These are phyloP conservation scores for Phytopythium sindhum DNA, from an alignment of 352 stramenopile genomes.

Conservation along the genomic window DNA sequence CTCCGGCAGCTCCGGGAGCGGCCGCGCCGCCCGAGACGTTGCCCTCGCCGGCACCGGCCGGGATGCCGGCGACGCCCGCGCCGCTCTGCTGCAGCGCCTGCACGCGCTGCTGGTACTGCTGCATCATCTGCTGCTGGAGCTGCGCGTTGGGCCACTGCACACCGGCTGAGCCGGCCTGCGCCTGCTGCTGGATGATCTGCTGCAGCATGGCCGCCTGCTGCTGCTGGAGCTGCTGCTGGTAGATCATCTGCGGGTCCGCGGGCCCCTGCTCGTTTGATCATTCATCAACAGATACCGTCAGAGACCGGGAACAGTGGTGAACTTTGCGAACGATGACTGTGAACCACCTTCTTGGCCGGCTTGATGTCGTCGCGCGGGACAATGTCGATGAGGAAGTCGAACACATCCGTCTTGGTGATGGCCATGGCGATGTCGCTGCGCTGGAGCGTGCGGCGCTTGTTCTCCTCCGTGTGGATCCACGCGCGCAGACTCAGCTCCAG, in stretches of 20 bases:
- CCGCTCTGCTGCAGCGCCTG: slow-evolving; percentile 56
- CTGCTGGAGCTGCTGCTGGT: slow-evolving; percentile 87
- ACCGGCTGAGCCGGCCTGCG: slow-evolving; percentile 47
- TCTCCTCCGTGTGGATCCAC: slow-evolving; percentile 91
- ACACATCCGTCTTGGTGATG: slow-evolving; percentile 90
- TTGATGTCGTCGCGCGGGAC: slow-evolving; percentile 88
- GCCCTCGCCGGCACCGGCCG: slow-evolving; percentile 14
- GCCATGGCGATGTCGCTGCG: slow-evolving; percentile 88
- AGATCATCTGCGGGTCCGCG: slow-evolving; percentile 70
- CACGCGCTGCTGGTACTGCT: slow-evolving; percentile 88
- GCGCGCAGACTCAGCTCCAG: slow-evolving; percentile 86
- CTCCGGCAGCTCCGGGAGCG: slow-evolving; percentile 11
- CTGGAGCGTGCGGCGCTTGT: slow-evolving; percentile 92
- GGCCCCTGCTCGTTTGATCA: slow-evolving; percentile 31
- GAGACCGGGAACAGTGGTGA: not conserved
- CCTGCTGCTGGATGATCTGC: slow-evolving; percentile 81
- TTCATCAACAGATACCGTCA: not conserved
- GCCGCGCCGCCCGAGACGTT: slow-evolving; percentile 22
- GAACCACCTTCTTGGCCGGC: slow-evolving; percentile 72
- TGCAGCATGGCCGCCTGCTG: slow-evolving; percentile 87
- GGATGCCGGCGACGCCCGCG: slow-evolving; percentile 34
- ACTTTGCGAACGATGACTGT: too few species aligned
- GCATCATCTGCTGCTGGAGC: slow-evolving; percentile 85
- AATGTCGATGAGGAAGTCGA: slow-evolving; percentile 92
- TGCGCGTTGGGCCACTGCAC: slow-evolving; percentile 78